phyloP scores from a whole-genome alignment of 495 filamentous ascomycete species.

The Chaetomium cochliodes region DNA sequence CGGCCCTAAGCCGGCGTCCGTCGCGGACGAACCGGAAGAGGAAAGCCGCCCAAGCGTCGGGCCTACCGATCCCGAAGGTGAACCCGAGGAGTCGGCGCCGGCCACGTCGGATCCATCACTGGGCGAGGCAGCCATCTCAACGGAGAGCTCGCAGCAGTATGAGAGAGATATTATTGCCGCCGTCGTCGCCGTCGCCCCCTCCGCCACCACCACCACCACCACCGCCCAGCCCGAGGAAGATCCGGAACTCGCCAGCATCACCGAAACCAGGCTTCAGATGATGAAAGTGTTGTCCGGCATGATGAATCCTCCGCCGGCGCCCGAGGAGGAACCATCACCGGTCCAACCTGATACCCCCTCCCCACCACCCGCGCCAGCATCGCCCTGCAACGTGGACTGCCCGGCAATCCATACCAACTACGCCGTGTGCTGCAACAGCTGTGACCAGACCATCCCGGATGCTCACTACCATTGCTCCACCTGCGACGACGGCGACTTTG shows the following conservation, averaged over 20 bases:
- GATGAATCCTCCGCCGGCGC: background rate
- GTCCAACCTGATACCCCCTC: background rate
- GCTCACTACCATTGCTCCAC: conserved; percentile 92
- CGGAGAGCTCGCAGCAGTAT: no score
- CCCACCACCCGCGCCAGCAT: background rate
- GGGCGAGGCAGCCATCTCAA: no score
- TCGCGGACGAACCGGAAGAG: conserved; percentile 31
- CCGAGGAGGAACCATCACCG: background rate
- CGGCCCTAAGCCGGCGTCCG: conserved; percentile 31
- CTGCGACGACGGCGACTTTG: conserved; percentile 92
- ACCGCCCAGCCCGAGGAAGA: no score
- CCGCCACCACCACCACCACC: no score
- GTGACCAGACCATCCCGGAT: conserved; percentile 70
- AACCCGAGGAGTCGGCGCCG: conserved; percentile 7
- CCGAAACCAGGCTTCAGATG: background rate
- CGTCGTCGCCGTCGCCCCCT: background rate
- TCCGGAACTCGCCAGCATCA: no score
- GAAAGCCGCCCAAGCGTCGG: conserved; percentile 17
- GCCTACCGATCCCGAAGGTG: conserved; percentile 12
- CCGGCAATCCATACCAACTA: conserved; percentile 35
- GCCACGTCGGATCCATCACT: background rate
- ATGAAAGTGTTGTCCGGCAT: no score
- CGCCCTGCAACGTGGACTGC: background rate
- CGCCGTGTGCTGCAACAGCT: conserved; percentile 91
- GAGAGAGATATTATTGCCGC: background rate